Conservation (phyloP, 2,329 filamentous ascomycete genomes). For the Tolypocladium inflatum region DNA sequence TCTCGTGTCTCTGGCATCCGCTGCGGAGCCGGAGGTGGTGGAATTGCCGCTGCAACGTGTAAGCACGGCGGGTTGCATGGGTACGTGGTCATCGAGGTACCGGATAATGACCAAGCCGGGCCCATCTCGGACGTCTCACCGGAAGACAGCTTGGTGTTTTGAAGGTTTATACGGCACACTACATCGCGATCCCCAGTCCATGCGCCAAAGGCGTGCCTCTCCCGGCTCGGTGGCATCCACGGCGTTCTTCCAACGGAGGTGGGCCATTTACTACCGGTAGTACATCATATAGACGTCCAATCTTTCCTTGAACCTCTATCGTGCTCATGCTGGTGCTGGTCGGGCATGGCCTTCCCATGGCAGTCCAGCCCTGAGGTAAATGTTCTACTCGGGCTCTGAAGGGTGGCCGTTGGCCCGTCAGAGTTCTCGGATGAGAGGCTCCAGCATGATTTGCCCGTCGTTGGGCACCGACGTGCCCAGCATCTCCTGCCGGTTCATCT, state of each 20-base stretch:
- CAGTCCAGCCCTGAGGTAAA: not conserved
- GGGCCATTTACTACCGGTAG: not conserved
- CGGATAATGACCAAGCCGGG: not conserved
- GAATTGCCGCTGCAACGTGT: not conserved
- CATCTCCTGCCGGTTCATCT: slow-evolving; percentile 30
- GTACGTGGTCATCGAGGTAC: not conserved
- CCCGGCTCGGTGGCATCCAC: not conserved
- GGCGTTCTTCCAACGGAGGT: not conserved
- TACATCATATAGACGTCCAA: not conserved
- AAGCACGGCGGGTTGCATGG: too few relatives aligned
- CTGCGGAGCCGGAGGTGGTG: not conserved
- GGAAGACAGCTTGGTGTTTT: not conserved
- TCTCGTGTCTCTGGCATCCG: not conserved
- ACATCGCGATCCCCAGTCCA: too few relatives aligned
- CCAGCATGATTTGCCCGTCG: slow-evolving; percentile 22
- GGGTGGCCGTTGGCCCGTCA: not conserved
- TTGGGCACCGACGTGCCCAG: slow-evolving; percentile 31
- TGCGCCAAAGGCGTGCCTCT: too few relatives aligned
- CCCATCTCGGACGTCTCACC: not conserved
- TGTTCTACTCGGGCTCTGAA: not conserved
- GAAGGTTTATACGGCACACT: not conserved
- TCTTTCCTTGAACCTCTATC: not conserved
- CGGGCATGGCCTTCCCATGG: not conserved
- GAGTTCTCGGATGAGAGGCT: slow-evolving; percentile 26
- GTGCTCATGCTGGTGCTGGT: not conserved